Evolutionary conservation across 306 rosid genomes (phyloP).

Genomic region (Quercus agrifolia): DNA sequence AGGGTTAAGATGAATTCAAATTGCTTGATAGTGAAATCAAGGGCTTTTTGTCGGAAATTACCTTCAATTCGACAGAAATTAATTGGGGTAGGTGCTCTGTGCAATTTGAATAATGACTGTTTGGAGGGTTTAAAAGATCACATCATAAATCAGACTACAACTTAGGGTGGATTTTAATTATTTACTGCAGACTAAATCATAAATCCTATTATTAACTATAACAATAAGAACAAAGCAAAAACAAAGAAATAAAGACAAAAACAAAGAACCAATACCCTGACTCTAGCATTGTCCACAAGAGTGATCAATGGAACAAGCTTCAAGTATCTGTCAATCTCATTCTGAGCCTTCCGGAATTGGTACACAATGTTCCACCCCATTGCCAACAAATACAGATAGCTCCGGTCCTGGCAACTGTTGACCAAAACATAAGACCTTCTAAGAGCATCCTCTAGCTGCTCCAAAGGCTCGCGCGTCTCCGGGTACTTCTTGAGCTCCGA

Average conservation of each 20-base stretch:
- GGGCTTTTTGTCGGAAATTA: no score
- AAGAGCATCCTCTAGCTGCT: constrained; percentile 93
- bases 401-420: constrained; percentile 86
- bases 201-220: background rate
- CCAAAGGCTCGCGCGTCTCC: constrained; percentile 91
- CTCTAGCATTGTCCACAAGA: constrained; percentile 92
- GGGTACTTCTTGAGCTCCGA: constrained; percentile 91
- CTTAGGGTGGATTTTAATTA: no score
- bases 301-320: constrained; percentile 90
- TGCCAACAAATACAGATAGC: constrained; percentile 87
- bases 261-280: constrained; percentile 60
- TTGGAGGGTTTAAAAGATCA: no score
- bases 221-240: background rate
- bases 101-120: no score
- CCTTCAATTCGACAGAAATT: no score
- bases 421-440: constrained; percentile 83
- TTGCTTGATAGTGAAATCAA: no score
- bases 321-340: constrained; percentile 86
- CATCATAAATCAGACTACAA: no score
- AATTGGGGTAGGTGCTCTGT: no score
- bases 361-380: constrained; percentile 99
- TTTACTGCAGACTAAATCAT: no score
- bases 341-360: constrained; percentile 95
- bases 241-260: constrained; percentile 10
- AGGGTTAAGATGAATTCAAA: no score